phyloP scores from a whole-genome alignment of 1,139 yeast genomes.

The Hansenula lynferdii region DNA sequence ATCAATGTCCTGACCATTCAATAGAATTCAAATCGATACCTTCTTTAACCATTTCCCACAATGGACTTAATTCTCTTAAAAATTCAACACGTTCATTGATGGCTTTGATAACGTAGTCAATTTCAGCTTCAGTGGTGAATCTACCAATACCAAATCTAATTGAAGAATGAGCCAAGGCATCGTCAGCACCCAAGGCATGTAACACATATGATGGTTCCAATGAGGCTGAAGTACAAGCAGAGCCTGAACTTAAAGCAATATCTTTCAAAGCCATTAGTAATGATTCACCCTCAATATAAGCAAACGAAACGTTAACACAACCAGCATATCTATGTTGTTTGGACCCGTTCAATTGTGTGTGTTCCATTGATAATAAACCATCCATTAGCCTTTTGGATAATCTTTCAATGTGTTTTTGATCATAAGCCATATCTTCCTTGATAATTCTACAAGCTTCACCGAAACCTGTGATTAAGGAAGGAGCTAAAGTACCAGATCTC shows the following conservation, averaged over 20 bases:
- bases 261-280: constrained; percentile 96
- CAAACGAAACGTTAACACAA: constrained; percentile 94
- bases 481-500: constrained; percentile 95
- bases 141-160: constrained; percentile 97
- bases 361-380: constrained; percentile 77
- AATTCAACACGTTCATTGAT: constrained; percentile 86
- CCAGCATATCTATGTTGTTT: constrained; percentile 73
- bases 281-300: constrained; percentile 97
- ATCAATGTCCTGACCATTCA: constrained; percentile 96
- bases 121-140: constrained; percentile 93
- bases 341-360: constrained; percentile 89
- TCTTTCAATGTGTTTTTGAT: constrained; percentile 60
- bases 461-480: constrained; percentile 91
- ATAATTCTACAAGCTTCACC: constrained; percentile 96
- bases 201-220: constrained; percentile 95
- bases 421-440: constrained; percentile 68
- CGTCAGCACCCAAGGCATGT: constrained; percentile 97
- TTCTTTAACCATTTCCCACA: constrained; percentile 99
- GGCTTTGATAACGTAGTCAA: constrained; percentile 88
- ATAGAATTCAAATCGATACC: constrained; percentile 92
- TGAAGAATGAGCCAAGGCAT: constrained; percentile 95
- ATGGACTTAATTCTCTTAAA: constrained; percentile 87
- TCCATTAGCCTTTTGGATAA: constrained; percentile 69
- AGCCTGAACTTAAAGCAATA: constrained; percentile 92
- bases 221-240: constrained; percentile 98